These are phyloP conservation scores for Mimosa pudica DNA, from an alignment of 306 rosid species.

Conservation along the genomic window DNA sequence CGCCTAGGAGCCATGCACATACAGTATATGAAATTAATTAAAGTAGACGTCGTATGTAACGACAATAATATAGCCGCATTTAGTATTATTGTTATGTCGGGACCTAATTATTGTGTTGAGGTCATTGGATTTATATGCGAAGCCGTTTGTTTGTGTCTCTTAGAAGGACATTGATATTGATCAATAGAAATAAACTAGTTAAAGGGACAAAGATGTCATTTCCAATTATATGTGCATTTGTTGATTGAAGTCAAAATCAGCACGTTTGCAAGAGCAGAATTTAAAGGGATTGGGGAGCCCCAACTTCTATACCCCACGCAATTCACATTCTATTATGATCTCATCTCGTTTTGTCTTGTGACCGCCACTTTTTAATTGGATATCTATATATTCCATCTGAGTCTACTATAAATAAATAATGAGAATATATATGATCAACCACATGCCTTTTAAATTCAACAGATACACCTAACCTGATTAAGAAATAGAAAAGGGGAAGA, in stretches of 20 bases:
- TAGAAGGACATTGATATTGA: not conserved
- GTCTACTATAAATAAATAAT: not conserved
- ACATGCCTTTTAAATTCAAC: not conserved
- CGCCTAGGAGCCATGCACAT: not conserved
- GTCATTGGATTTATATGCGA: not conserved
- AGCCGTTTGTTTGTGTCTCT: not conserved
- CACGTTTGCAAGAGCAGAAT: not conserved
- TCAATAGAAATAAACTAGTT: too few relatives aligned
- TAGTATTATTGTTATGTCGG: not conserved
- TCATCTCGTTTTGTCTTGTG: slow-evolving; percentile 15
- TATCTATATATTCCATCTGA: not conserved
- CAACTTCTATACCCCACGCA: slow-evolving; percentile 8
- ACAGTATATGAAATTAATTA: not conserved
- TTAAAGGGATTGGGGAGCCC: not conserved
- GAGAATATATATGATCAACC: not conserved
- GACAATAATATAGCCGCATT: too few relatives aligned
- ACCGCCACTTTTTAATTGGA: not conserved
- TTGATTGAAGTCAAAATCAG: not conserved
- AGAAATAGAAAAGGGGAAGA: not conserved
- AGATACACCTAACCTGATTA: not conserved
- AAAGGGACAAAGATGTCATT: slow-evolving; percentile 20
- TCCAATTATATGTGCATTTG: not conserved
- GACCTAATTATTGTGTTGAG: not conserved
- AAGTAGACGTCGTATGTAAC: not conserved
- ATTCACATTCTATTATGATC: slow-evolving; percentile 17